Evolutionary conservation across 495 filamentous ascomycete species (phyloP), one percentile per base, ranked within the genome.

Genomic region (Tetracladium setigerum): DNA sequence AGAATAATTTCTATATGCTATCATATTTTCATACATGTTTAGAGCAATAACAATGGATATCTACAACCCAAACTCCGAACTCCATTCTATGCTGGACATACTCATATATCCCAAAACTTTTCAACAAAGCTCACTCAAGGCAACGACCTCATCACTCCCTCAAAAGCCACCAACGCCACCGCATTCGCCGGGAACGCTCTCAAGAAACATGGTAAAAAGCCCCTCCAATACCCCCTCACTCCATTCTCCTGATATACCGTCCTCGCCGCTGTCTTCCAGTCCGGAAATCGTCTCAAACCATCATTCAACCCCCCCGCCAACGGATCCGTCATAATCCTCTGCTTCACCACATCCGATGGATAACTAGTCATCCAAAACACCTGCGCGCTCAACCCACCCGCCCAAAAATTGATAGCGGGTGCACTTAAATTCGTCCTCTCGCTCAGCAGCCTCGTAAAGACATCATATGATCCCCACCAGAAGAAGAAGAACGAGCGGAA

Each of bases 111-210:
- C 15, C 17, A 27, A 42, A 27, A 19, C 16, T 27, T 19, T 41
- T n/a, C 38, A 18, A 19, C 11, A 30, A 9, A 44, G 18, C n/a
- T 52, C n/a, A n/a, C 58, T 55, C 62, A 77, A 41, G 85, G 84
- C 62, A 95, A 68, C 39, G 70, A 67, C 55, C 90, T 77, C 89
- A 96, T 94, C 44, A 84, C 87, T 8, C 80, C 87, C 66, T 98
- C 91, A 72, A 95, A 96, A 31, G 86, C 91, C 47, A 95, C 78
- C 62, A 98, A 60, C 9, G 91, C 91, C 78, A 91, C 82, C 1
- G 90, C 91, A 71, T 98, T 98, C 41, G 92, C 92, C 38, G 92
- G 92, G 65, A 98, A 98, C 11, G 92, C 92, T 59, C 92, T 74
- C 47, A 95, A 62, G 62, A 96, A 94, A 61, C 91, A 96, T 0